These are phyloP conservation scores for Nakazawaea molendinolei DNA, from an alignment of 805 yeast genomes.

Conservation along the genomic window DNA sequence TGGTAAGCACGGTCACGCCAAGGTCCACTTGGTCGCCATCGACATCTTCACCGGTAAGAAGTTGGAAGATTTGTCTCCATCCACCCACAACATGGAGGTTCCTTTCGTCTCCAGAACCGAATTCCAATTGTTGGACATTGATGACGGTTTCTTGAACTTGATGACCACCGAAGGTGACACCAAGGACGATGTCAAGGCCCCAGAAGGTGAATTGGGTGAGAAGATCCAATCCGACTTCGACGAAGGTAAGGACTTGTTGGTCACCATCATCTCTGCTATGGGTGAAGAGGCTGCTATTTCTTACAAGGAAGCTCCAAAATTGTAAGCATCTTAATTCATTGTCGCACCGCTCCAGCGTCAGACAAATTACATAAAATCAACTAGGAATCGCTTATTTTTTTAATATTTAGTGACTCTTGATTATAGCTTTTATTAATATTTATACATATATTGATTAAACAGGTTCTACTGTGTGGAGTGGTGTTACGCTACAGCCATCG, in stretches of 20 bases:
- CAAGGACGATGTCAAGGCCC: constrained; percentile 98
- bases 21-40: constrained; percentile 98
- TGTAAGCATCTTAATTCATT: constrained; percentile 19
- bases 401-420: too few relatives aligned
- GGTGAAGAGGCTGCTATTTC: constrained; percentile 99
- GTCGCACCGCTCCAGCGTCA: too few relatives aligned
- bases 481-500: too few relatives aligned
- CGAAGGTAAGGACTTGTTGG: constrained; percentile 96
- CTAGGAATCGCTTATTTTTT: too few relatives aligned
- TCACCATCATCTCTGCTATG: constrained; percentile 97
- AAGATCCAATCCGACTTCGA: constrained; percentile 88
- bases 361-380: too few relatives aligned
- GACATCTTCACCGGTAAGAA: constrained; percentile 99
- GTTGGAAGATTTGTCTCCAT: constrained; percentile 99
- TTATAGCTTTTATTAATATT: constrained; percentile 8
- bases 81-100: constrained; percentile 99
- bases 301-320: constrained; percentile 96
- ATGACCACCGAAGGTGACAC: constrained; percentile 97
- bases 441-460: constrained; percentile 7
- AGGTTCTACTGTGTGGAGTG: too few relatives aligned
- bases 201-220: constrained; percentile 98
- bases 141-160: constrained; percentile 94
- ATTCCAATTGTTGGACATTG: constrained; percentile 95
- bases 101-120: constrained; percentile 96
- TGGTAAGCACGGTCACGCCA: constrained; percentile 99